These are phyloP conservation scores for Plasmodium cynomolgi DNA, from an alignment of 169 alveolate genomes.

Conservation along the genomic window DNA sequence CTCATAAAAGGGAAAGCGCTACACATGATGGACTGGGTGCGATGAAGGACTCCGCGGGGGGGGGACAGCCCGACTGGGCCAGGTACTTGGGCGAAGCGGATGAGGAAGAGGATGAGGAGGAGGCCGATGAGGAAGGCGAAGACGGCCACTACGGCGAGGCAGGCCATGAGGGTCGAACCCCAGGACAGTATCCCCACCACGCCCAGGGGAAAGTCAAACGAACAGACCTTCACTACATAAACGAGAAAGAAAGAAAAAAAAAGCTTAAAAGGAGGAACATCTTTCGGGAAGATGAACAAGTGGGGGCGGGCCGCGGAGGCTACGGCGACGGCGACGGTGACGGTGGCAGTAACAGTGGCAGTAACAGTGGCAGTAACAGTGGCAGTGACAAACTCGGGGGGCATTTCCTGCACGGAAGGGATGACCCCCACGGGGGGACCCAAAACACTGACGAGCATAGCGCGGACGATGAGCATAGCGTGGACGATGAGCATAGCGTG, in stretches of 20 bases:
- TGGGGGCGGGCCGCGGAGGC: slow-evolving; percentile 12
- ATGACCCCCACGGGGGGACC: neutral
- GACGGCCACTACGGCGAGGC: neutral
- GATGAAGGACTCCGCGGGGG: neutral
- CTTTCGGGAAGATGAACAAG: slow-evolving; percentile 2
- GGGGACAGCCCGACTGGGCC: neutral
- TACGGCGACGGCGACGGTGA: neutral
- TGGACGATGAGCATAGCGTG: neutral
- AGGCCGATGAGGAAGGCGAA: neutral
- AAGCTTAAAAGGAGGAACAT: neutral
- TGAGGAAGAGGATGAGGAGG: neutral
- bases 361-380: no score
- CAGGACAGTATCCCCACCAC: neutral
- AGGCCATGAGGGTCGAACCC: neutral
- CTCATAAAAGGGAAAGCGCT: neutral
- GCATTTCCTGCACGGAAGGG: neutral
- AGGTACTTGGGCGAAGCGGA: neutral
- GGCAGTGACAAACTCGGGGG: neutral
- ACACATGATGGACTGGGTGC: neutral
- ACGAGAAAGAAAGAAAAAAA: slow-evolving; percentile 7
- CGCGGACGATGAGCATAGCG: neutral
- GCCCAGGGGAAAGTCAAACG: neutral
- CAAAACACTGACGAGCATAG: neutral
- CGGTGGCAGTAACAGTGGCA: no score
- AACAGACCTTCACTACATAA: neutral